Evolutionary conservation across 176 grass and related monocot species (phyloP), one percentile per base, ranked within the genome.

Genomic region (Zoysia japonica): DNA sequence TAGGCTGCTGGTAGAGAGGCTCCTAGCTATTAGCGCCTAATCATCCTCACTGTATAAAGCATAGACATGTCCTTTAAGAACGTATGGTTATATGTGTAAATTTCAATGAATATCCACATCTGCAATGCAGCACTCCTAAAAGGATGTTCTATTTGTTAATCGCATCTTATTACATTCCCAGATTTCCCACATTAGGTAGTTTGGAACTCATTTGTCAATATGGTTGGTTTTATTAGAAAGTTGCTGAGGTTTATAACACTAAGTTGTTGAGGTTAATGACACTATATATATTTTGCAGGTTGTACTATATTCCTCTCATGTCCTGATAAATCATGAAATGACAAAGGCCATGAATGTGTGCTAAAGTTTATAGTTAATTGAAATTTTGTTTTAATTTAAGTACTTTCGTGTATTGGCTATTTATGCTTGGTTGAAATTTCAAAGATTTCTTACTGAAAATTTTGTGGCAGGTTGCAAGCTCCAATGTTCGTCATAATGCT

Each of bases 401-500:
- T 53, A 3, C 17, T 20, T 80, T 53, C 76, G 5, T 59, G 53
- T 60, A 12, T 57, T 53, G 17, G 19, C 6, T 54, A 55, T 68
- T 68, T 43, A 35, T 3, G 7, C 44, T 35, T 67, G 67, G 55
- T 54, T 38, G 12, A 28, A 7, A 42, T 74, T 47, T 42, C 40
- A 77, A 45, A 55, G 19, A 14, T 65, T 79, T 71, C 17, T 51
- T 28, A 28, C 68, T 83, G 65, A 77, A 68, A 77, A 11, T 79
- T 42, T 77, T 77, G 80, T 90, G 72, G 42, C 82, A 98, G 96
- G 92, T 88, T 76, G 92, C 96, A 1, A 99, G 93, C 85, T 95
- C 90, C 56, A 92, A 93, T 72, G 96, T 99, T 70, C 88, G 92
- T 47, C 86, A 85, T 76, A 99, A 99, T 76, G 80, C 92, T 47